These are phyloP conservation scores for Coemansia sp. DNA, from an alignment of 192 early-diverging fungal genomes.

Conservation along the genomic window DNA sequence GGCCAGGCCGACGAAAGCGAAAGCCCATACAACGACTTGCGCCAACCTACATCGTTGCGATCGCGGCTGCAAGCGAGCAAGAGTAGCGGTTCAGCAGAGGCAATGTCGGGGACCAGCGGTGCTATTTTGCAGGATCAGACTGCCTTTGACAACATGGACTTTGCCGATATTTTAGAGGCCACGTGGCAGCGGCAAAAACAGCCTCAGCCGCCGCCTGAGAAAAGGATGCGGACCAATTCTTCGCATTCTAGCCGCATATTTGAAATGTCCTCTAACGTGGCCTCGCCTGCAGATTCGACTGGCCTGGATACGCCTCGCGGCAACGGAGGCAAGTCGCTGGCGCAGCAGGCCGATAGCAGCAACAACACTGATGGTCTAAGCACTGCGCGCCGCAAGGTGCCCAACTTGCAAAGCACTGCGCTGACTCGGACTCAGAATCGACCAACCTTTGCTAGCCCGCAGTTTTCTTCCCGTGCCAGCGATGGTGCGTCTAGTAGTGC, in stretches of 20 bases:
- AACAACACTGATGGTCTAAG: too few relatives aligned
- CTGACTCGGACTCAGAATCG: conserved; percentile 24
- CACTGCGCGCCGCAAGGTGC: conserved; percentile 17
- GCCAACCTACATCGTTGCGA: background rate
- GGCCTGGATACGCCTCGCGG: background rate
- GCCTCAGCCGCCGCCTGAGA: conserved; percentile 20
- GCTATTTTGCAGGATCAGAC: background rate
- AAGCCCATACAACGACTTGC: background rate
- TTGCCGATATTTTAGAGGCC: conserved; percentile 10
- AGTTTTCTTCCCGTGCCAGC: background rate
- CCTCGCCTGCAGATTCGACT: conserved; percentile 9
- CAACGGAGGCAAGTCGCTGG: background rate
- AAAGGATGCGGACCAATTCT: conserved; percentile 9
- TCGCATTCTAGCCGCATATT: conserved; percentile 1
- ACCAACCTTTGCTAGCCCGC: background rate
- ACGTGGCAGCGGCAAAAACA: background rate
- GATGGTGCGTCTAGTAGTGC: background rate
- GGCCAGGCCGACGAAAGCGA: background rate
- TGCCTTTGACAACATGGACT: conserved; percentile 36
- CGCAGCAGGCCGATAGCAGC: background rate
- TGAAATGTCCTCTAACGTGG: conserved; percentile 8
- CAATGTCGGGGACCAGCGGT: background rate
- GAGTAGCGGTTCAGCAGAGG: background rate
- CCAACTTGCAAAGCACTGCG: conserved; percentile 13
- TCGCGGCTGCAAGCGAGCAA: background rate